A percentile compares a stretch with the other conserved stretches of the same genome.
Evolutionary conservation across 306 rosid genomes (phyloP).

Genomic region (Trichosanthes truncata): DNA sequence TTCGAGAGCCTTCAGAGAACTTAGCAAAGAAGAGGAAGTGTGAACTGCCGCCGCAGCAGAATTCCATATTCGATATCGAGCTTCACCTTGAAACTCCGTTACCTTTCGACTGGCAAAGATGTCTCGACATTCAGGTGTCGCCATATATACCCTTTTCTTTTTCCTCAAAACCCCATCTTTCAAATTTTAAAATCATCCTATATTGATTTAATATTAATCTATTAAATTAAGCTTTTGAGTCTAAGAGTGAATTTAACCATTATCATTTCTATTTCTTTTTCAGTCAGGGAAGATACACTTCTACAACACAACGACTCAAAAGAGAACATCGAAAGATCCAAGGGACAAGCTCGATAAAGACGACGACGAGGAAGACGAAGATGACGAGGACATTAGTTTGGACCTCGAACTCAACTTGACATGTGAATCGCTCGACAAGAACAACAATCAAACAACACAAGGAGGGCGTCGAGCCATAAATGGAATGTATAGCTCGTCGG

Average conservation of each 20-base stretch:
- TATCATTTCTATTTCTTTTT: background rate
- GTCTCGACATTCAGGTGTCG: constrained; percentile 12
- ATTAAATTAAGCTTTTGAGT: too few species aligned
- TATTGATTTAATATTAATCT: too few species aligned
- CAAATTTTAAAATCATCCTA: too few species aligned
- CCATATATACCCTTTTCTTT: background rate
- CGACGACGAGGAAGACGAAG: background rate
- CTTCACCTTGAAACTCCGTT: constrained; percentile 14
- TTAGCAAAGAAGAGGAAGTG: constrained; percentile 12
- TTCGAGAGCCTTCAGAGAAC: background rate
- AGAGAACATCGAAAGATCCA: constrained; percentile 11
- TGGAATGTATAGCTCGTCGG: background rate
- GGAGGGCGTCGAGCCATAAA: background rate
- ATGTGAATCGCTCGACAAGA: background rate
- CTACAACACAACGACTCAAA: constrained; percentile 7
- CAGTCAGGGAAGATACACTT: constrained; percentile 14
- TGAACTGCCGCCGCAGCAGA: background rate
- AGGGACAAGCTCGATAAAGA: background rate
- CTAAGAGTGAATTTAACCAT: too few species aligned
- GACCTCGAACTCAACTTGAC: constrained; percentile 12
- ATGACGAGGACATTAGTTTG: background rate
- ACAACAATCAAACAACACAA: background rate
- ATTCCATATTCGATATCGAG: constrained; percentile 6
- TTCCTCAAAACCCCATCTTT: too few species aligned
- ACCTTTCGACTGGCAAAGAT: constrained; percentile 11